Conservation (phyloP, 2,329 filamentous ascomycete species). For the Talaromyces marneffei region DNA sequence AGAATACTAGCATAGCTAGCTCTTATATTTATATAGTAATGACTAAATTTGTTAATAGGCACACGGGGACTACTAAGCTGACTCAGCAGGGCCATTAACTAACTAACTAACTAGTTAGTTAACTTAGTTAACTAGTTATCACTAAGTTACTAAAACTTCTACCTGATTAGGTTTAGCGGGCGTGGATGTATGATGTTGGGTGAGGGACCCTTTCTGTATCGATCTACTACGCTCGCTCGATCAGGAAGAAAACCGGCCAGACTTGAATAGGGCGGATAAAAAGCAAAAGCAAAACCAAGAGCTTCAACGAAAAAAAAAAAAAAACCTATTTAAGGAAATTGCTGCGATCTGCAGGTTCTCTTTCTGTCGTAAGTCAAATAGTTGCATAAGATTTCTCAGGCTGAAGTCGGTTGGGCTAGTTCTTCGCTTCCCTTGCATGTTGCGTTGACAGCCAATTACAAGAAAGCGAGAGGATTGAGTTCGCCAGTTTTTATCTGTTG, state of each 20-base stretch:
- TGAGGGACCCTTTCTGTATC: neutral
- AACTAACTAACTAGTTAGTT: neutral
- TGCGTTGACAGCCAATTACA: neutral
- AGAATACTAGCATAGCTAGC: no score
- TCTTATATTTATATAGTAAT: no score
- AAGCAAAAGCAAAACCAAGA: neutral
- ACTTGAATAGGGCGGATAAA: conserved; percentile 1
- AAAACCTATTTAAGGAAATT: neutral
- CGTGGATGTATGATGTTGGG: neutral
- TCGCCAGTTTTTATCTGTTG: neutral
- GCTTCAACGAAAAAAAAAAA: neutral
- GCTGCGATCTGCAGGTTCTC: neutral
- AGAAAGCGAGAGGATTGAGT: neutral
- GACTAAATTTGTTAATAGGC: no score
- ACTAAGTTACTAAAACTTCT: no score
- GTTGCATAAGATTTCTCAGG: neutral
- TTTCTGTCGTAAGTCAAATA: neutral
- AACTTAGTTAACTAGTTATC: no score
- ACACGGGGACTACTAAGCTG: neutral
- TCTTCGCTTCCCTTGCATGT: neutral
- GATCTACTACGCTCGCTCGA: neutral
- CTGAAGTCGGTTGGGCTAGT: neutral
- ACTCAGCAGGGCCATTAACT: neutral
- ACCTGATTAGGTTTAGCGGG: neutral
- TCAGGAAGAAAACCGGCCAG: neutral